Base-by-base conservation (phyloP, 257 asterid species). In the Przewalskia tangutica region DNA sequence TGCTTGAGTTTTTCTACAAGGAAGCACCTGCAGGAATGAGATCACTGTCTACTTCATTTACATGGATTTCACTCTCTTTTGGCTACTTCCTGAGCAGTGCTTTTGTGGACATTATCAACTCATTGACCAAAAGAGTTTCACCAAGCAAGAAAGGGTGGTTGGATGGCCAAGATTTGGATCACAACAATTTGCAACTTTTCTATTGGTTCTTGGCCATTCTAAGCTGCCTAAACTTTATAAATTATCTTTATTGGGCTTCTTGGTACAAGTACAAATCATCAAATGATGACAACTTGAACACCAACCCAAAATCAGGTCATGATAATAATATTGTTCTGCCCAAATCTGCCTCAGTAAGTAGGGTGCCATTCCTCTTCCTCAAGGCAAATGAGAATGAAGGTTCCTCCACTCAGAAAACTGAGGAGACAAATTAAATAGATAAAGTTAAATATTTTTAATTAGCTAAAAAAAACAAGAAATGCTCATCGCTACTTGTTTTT, bases 21-120 rank as follows among this genome's bases (percentile, higher is more conserved):
- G 97, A 93, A 63, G 97, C 97, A 0, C 97, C 97, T 0, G 53
- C 66, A 0, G 90, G 97, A 71, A 93, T 93, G 97, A 89, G 91
- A 75, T 90, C 97, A 2, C 88, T 93, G 2, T 87, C 97, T 7
- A 91, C 97, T 51, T 93, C 97, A 0, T 90, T 93, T 20, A 89
- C 95, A 3, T 87, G 88, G 87, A 83, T 92, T 11, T 91, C 95
- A 2, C 87, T 88, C 4, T 89, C 94, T 4, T 84, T 91, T 4
- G 94, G 95, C 2, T 90, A 93, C 42, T 91, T 86, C 16, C 36
- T 91, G 80, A 93, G 97, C 68, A 91, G 90, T 6, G 89, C 85
- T 13, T 82, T 93, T 73, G 95, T 93, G 66, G 84, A 84, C 6
- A 66, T 55, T 16, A 91, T 93, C 2, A 90, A 87, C 50, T 48